Evolutionary conservation across 495 filamentous ascomycete genomes (phyloP), one percentile per base, ranked within the genome.

Genomic region (Podospora pseudocomata): DNA sequence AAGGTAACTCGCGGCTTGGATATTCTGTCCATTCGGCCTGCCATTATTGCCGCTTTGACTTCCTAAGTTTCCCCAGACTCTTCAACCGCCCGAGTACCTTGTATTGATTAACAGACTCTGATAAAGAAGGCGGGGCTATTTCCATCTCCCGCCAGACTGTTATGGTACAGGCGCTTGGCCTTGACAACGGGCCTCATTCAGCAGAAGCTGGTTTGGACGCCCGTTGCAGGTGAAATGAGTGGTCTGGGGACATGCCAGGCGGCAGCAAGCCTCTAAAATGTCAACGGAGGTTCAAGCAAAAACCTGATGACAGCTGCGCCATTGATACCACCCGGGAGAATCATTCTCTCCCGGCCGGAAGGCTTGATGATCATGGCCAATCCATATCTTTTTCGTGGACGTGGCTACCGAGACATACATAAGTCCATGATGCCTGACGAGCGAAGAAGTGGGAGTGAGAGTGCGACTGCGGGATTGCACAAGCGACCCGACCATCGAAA

Each of bases 161-260:
- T 70, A 44, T 61, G 34, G 44, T 65, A 65, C 69, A 71, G 69
- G 62, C 72, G 73, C 70, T 68, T 72, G 75, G 75, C 70, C 73
- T 65, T 63, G 28, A 70, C 27, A 71, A 75, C 63, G 66, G 75
- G 75, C 70, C 75, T 68, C 65, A 32, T 30, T n/a, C 34, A 64
- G 55, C 18, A 28, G 34, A 20, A 54, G 68, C 57, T 34, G 49
- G 64, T 57, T 26, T 58, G 39, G 55, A 54, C 30, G 39, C 58
- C 44, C 53, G 66, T 56, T 30, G 64, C 64, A 67, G 62, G 69
- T 44, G 73, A 75, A 67, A 73, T 73, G 71, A 75, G 65, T 54
- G 67, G 63, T 56, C 19, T 26, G 61, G 28, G 28, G 55, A 32
- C 18, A n/a, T 39, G 63, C 59, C 7, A 20, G 71, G 34, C 66